These are phyloP conservation scores for Closterium sp. DNA, from an alignment of 139 green algal genomes.

Conservation along the genomic window DNA sequence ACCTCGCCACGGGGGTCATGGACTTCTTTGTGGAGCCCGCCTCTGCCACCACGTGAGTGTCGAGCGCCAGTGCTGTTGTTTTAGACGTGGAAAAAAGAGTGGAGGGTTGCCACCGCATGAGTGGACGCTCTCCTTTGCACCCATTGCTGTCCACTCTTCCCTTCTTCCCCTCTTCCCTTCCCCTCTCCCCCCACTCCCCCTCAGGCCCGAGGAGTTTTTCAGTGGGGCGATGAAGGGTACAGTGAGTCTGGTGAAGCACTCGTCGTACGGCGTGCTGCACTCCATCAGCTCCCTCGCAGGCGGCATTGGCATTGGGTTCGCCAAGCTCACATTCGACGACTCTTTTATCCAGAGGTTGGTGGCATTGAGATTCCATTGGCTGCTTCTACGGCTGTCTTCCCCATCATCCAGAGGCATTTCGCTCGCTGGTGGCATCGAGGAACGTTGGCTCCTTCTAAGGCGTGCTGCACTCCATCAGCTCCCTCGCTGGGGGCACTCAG, in stretches of 20 bases:
- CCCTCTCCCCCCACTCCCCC: background rate
- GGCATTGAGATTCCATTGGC: background rate
- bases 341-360: constrained; percentile 58
- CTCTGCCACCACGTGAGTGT: constrained; percentile 52
- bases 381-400: background rate
- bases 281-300: constrained; percentile 57
- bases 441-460: no score
- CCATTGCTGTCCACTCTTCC: no score
- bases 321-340: constrained; percentile 60
- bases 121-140: no score
- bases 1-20: constrained; percentile 53
- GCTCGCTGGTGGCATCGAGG: background rate
- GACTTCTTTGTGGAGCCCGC: constrained; percentile 62
- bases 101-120: no score
- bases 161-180: no score
- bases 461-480: no score
- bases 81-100: no score
- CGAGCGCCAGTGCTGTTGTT: no score
- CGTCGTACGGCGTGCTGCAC: constrained; percentile 58
- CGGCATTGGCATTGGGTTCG: constrained; percentile 55
- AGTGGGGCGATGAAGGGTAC: constrained; percentile 53
- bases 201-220: constrained; percentile 56
- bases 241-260: constrained; percentile 58
- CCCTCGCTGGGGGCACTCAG: no score
- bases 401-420: background rate